Conservation (phyloP, 2,329 filamentous ascomycete genomes). For the Thelonectria discophora region DNA sequence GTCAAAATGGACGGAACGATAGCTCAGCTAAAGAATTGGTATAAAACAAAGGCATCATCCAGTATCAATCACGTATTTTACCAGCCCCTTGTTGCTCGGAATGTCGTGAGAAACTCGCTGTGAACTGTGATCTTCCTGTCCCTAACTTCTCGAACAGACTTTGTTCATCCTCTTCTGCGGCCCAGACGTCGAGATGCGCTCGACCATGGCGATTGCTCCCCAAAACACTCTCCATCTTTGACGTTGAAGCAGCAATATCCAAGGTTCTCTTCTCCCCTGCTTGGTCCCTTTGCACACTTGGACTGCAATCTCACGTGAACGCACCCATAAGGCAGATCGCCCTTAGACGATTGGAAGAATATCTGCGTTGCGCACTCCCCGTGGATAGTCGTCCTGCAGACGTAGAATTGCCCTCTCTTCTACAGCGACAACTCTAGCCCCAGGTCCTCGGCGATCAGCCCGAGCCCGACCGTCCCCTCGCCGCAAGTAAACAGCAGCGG, state of each 20-base stretch:
- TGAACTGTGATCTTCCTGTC: no score
- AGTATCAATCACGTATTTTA: no score
- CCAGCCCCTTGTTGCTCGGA: not conserved
- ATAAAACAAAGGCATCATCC: slow-evolving; percentile 3
- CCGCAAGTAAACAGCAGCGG: slow-evolving; percentile 4
- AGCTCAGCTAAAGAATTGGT: slow-evolving; percentile 4
- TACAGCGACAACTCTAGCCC: slow-evolving; percentile 3
- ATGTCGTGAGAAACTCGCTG: not conserved
- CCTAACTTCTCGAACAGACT: no score
- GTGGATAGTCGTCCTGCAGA: not conserved
- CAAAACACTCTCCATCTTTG: slow-evolving; percentile 6
- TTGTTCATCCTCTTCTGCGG: not conserved
- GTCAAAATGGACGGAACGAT: no score
- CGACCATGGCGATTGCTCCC: not conserved
- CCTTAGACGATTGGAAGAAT: not conserved
- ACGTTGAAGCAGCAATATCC: slow-evolving; percentile 10
- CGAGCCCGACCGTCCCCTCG: slow-evolving; percentile 8
- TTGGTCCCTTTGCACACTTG: not conserved
- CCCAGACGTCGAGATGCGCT: not conserved
- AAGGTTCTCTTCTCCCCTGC: slow-evolving; percentile 4
- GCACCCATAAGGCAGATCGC: slow-evolving; percentile 2
- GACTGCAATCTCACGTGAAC: slow-evolving; percentile 3
- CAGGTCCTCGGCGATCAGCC: not conserved
- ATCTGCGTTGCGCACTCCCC: not conserved
- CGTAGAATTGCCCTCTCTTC: slow-evolving; percentile 5